Conservation (phyloP, 225 moss, liverwort and hornwort genomes). For the Ulota crispa region DNA sequence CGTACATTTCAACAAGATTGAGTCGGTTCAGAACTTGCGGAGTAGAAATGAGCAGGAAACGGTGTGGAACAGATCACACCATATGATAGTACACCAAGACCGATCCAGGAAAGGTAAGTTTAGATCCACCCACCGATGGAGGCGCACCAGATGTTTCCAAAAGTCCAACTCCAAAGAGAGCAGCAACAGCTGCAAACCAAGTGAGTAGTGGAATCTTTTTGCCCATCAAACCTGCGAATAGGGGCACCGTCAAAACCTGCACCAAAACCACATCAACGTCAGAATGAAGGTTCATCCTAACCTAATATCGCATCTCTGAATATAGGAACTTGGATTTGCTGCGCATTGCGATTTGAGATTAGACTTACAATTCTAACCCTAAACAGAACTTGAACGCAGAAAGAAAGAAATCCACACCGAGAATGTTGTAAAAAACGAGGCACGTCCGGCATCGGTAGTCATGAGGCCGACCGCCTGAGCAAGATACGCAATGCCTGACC, state of each 20-base stretch:
- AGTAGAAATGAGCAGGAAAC: background rate
- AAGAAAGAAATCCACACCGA: conserved; percentile 44
- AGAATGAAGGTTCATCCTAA: conserved; percentile 1
- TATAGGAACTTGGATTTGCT: background rate
- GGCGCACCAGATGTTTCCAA: conserved; percentile 72
- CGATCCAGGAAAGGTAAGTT: background rate
- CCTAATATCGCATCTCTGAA: background rate
- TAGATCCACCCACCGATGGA: conserved; percentile 45
- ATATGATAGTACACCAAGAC: background rate
- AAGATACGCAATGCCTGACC: conserved; percentile 74
- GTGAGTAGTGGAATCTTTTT: conserved; percentile 63
- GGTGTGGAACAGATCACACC: background rate
- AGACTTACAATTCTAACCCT: background rate
- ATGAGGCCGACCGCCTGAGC: conserved; percentile 74
- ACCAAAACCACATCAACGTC: conserved; percentile 13
- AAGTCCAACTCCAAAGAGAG: conserved; percentile 77
- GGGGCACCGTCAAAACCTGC: conserved; percentile 88
- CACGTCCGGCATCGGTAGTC: conserved; percentile 82
- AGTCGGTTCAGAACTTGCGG: background rate
- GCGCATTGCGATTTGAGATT: background rate
- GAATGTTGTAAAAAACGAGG: conserved; percentile 84
- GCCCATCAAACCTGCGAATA: conserved; percentile 71
- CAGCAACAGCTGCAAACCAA: conserved; percentile 67
- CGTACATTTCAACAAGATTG: background rate
- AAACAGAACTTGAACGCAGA: background rate